phyloP scores from a whole-genome alignment of 2,329 filamentous ascomycete genomes.

The Thermomyces lanuginosus region DNA sequence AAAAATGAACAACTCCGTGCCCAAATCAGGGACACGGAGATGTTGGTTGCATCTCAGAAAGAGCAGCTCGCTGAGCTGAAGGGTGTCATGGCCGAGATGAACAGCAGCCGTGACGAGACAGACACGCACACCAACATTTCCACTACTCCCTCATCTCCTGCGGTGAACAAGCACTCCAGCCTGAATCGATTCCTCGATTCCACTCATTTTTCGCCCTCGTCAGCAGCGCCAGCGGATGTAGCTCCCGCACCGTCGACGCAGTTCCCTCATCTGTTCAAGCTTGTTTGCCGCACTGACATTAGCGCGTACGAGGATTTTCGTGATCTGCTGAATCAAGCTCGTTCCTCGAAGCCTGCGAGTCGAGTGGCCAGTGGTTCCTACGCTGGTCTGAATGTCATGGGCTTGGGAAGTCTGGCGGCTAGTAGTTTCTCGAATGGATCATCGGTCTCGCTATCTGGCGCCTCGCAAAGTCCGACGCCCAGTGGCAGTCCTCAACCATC shows the following conservation, averaged over 20 bases:
- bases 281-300: conserved; percentile 68
- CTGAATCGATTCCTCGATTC: conserved; percentile 45
- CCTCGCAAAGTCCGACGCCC: conserved; percentile 32
- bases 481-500: conserved; percentile 26
- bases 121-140: conserved; percentile 50
- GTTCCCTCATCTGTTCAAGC: conserved; percentile 68
- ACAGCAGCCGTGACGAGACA: conserved; percentile 51
- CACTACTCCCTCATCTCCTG: conserved; percentile 64
- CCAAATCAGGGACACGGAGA: conserved; percentile 75
- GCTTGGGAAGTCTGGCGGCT: conserved; percentile 30
- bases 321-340: conserved; percentile 54
- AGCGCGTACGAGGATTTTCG: conserved; percentile 72
- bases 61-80: conserved; percentile 89
- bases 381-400: conserved; percentile 44
- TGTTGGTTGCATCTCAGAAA: conserved; percentile 72
- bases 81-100: conserved; percentile 76
- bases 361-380: conserved; percentile 59
- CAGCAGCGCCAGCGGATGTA: conserved; percentile 35
- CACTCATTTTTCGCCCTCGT: conserved; percentile 36
- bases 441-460: conserved; percentile 40
- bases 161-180: conserved; percentile 33
- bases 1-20: conserved; percentile 76
- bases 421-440: conserved; percentile 39
- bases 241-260: conserved; percentile 48
- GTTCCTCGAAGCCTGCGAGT: conserved; percentile 44